Evolutionary conservation across 805 yeast species (phyloP), one percentile per base, ranked within the genome.

Genomic region (Pichia occidentalis): DNA sequence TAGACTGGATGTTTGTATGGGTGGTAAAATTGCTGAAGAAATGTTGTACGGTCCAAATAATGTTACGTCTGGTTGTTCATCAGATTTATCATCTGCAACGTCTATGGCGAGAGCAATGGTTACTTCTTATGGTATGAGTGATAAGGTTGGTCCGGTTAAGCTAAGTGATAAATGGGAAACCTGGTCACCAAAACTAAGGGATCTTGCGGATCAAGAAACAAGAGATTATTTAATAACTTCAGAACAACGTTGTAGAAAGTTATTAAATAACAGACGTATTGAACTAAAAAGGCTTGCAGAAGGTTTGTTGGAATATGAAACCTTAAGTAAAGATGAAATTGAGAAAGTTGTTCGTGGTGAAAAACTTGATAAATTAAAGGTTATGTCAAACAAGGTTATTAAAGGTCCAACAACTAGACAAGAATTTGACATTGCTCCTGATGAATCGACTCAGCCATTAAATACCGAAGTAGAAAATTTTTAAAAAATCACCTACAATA

Each of bases 1-100:
- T 0, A 70, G 95, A 46, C 64, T 92, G 48, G 98, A 92, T 60
- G 98, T 92, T 34, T 87, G 96, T 59, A 92, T 92, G 98, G 99
- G 98, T 44, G 99, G 99, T 47, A 88, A 88, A 60, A 79, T 87
- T 42, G 98, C 98, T 22, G 99, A 92, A 67, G 97, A 90, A 57
- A 68, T 85, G 70, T 71, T 84, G 34, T 85, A 85, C 56, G 98
- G 98, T 2, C 73, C 79, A 32, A 95, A 85, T 39, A 85, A 88
- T 56, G 95, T 92, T 10, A 90, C 97, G 3, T 77, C 90, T 52
- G 98, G 98, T 7, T 92, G 97, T 65, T 82, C 95, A 1, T 80
- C 92, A 8, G 99, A 92, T 61, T 73, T 92, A 53, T 73, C 81
- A 44, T 77, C 73, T 50, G 99, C 99, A 13, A 92, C 98, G 0